Base-by-base conservation (phyloP, 805 yeast genomes). In the Candida bentonensis region DNA sequence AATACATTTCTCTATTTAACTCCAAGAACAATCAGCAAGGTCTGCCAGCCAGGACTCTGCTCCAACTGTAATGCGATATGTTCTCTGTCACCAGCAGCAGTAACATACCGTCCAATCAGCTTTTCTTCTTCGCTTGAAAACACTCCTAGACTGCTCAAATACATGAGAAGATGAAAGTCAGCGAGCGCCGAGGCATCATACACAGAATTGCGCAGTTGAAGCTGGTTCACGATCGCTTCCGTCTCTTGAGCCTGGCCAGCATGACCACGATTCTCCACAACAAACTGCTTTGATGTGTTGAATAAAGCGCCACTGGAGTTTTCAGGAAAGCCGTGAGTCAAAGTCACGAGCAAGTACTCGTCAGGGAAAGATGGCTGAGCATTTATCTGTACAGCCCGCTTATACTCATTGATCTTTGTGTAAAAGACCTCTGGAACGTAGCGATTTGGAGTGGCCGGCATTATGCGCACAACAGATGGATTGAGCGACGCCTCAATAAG, bases 361-460 rank as follows among this genome's bases (percentile, higher is more conserved):
- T 82, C 87, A 1, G 96, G 96, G 59, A 87, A 84, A 21, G 92
- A 82, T 1, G 96, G 95, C 54, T 81, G 81, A 1, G 95, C 94
- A 57, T 84, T 82, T 36, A 78, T 75, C 54, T 86, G 86, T n/a
- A 92, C 94, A 28, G 85, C 78, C 23, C 86, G 66, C 3, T 84
- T 84, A 63, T 92, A 92, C 63, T 92, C 96, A 58, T 92, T 92
- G 47, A 76, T 72, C 58, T 76, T 78, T 61, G 78, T 77, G 68
- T 82, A 92, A 56, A 84, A 83, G 22, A 92, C 81, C 49, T 92
- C 99, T 0, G 99, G 99, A 15, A 92, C 97, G 53, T 89, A 92
- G 45, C 96, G 72, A 7, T 69, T 72, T 17, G 72, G 69, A 34
- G 75, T 74, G n/a, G 85, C 78, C 23, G 76, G 80, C 56, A 84